Evolutionary conservation across 768 basidiomycete species (phyloP), one percentile per base, ranked within the genome.

Genomic region (Mycena haematopus): DNA sequence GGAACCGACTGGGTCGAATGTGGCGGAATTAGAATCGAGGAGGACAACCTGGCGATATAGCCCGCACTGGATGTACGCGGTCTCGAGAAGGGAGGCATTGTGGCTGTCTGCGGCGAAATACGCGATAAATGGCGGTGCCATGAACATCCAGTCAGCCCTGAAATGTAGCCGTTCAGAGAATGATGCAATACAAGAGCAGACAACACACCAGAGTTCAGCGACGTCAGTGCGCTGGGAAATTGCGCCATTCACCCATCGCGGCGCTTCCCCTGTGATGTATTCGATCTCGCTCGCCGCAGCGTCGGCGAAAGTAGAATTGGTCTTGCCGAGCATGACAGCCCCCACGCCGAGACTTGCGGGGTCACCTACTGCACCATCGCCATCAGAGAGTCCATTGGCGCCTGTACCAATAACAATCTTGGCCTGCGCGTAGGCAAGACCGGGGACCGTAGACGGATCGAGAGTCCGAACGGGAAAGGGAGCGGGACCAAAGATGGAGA

Each of bases 141-240:
- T 84, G 69, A 81, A 84, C 21, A 83, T 69, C 62, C 79, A 84
- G 69, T 84, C 81, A 19, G 80, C 77, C 80, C 81, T 82, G 38
- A 19, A 22, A 14, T 14, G 10, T 13, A 38, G n/a, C n/a, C n/a
- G n/a, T n/a, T 38, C 36, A 17, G 36, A 1, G 15, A 17, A 14
- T 2, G 29, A 31, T 31, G 9, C 6, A 17, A 38, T 38, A 38
- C 17, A 38, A 15, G 17, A 17, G 2, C 6, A 14, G 11, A 17
- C 13, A 17, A 68, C 77, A 59, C 65, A 82, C 82, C 83, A 86
- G 1, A 84, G 74, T 66, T 85, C 82, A n/a, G 84, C 77, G 58
- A 83, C 68, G 59, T 79, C 73, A 24, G 66, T 65, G 1, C 85
- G 74, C 52, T 88, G 87, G 9, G 84, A 86, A 53, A 89, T 87